phyloP scores from a whole-genome alignment of 441 rosid genomes.

The Theobroma grandiflorum region DNA sequence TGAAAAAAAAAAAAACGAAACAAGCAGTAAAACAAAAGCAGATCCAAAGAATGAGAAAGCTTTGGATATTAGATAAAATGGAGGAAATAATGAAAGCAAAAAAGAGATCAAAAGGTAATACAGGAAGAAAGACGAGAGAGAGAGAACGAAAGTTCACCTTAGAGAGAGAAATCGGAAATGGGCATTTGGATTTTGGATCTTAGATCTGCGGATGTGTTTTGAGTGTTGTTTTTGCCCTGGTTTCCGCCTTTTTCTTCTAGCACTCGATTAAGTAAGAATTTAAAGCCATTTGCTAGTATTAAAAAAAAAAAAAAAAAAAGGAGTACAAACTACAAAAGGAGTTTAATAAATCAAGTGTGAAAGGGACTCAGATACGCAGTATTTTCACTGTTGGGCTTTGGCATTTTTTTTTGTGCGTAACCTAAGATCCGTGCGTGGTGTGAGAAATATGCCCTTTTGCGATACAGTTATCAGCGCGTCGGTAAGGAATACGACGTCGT shows the following conservation, averaged over 20 bases:
- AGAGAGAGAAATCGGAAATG: conserved; percentile 26
- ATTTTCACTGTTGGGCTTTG: background rate
- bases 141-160: conserved; percentile 2
- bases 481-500: background rate
- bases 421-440: background rate
- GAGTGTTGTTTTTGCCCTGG: background rate
- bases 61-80: background rate
- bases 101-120: background rate
- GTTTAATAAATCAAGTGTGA: background rate
- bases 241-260: background rate
- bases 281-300: too few species aligned
- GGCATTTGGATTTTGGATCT: conserved; percentile 23
- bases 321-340: too few species aligned
- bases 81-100: background rate
- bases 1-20: background rate
- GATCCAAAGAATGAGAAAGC: background rate
- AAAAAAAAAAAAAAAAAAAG: too few species aligned
- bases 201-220: conserved; percentile 25
- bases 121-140: background rate
- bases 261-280: background rate
- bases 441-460: background rate
- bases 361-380: background rate
- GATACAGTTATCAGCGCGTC: background rate
- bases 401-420: background rate
- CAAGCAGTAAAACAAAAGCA: background rate